Evolutionary conservation across 306 rosid genomes (phyloP), one percentile per base, ranked within the genome.

Genomic region (Gastrolobium villosum): DNA sequence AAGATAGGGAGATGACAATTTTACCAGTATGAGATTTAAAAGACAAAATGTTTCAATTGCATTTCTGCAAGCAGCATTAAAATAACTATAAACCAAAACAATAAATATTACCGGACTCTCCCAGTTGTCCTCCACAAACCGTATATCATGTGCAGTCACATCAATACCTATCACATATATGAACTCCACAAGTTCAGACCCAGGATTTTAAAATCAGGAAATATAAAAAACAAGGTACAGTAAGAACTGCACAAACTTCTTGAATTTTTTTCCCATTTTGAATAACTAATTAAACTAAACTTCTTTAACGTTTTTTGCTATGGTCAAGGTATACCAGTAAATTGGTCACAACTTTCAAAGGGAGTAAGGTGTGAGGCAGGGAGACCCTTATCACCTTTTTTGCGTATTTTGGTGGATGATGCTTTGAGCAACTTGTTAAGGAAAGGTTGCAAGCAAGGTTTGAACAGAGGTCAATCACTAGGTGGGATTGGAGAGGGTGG

Each of bases 121-220:
- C 99, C 97, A 94, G 79, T 94, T 94, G 86, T 94, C 97, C 88
- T 92, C 99, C 83, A 94, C 99, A 87, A 94, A 94, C 63, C 97
- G 85, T 87, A 92, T 92, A 87, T 94, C 99, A 89, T 92, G 99
- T 32, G 92, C 89, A 50, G 74, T 67, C 64, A 92, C 92, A 87
- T 94, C 94, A 46, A 94, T 90, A 80, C 99, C 99, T 94, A 81
- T 67, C 75, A 88, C 66, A 65, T 44, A 78, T 26, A 71, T 15
- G 80, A 35, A 72, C 40, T 78, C 59, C 70, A 82, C 75, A 64
- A 63, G 76, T 65, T 85, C 50, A 82, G 78, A 28, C 3, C 35
- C 79, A 53, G 72, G 52, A 53, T 40, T 78, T 55, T 74, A 84
- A 55, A 49, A 44, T 70, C 62, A 36, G 31, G 48, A 73, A 81